phyloP scores from a whole-genome alignment of 202 grass and related monocot species.

The Alloteropsis angusta region DNA sequence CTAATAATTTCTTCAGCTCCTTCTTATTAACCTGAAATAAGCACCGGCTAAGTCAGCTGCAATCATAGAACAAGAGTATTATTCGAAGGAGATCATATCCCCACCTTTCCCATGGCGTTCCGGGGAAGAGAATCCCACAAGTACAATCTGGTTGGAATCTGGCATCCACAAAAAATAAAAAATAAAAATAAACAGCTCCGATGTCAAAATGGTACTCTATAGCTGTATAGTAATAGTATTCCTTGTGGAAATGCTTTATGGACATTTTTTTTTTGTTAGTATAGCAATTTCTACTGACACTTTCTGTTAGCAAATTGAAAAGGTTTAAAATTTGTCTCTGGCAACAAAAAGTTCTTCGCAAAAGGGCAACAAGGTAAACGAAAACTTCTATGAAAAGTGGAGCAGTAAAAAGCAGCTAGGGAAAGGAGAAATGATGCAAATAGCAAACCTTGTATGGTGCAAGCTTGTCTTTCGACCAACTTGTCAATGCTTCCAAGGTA shows the following conservation, averaged over 20 bases:
- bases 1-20: conserved; percentile 79
- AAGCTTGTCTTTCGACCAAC: conserved; percentile 83
- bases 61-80: background rate
- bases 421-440: conserved; percentile 7
- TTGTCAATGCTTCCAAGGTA: conserved; percentile 60
- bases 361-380: background rate
- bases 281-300: background rate
- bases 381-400: background rate
- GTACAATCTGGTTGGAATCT: conserved; percentile 88
- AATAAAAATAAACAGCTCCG: no score
- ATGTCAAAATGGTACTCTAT: background rate
- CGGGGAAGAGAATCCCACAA: conserved; percentile 87
- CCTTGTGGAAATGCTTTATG: background rate
- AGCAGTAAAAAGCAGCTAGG: background rate
- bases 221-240: no score
- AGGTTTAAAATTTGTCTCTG: background rate
- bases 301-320: background rate
- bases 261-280: background rate
- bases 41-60: background rate
- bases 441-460: conserved; percentile 89
- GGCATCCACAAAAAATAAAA: conserved; percentile 14
- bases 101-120: conserved; percentile 97
- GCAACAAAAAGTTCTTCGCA: background rate
- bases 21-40: conserved; percentile 94
- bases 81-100: conserved; percentile 2